Base-by-base conservation (phyloP, 108 stramenopile species). In the Cyclotella baltica region DNA sequence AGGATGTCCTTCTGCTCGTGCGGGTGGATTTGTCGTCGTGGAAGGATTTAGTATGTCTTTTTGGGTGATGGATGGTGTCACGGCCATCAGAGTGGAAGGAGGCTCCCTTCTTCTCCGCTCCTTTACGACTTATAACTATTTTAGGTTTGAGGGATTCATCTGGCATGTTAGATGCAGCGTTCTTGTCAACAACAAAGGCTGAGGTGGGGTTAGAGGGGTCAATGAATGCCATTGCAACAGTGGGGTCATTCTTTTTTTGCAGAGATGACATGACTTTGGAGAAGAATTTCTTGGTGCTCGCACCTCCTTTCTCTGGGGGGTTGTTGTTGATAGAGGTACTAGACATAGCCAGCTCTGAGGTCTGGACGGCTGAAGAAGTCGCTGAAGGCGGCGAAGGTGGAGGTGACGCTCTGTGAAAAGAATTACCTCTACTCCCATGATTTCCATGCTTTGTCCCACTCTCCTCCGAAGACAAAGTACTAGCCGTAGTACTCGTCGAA, bases 231-330 rank as follows among this genome's bases (percentile, higher is more conserved):
- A 69, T 55, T 53, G 58, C 23, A 27, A 47, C 73, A 61, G 57
- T 73, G 15, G 73, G 58, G 59, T 59, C 67, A 10, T 57, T 61
- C 38, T 73, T 72, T 37, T 57, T 58, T 9, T 67, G 51, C 22
- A 81, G 62, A 43, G 59, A 56, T 64, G 66, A 68, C 33, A 81
- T 70, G 35, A 81, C 61, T 75, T 74, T 81, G 29, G 73, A 28
- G 55, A 81, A 81, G 20, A 81, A 75, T 47, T 63, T 70, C 51
- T 69, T 73, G 59, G 43, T 52, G 65, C 35, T 30, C 38, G 29
- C 22, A 4, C 46, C 43, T 25, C 62, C 22, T 4, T 69, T 53
- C 23, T 40, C 66, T 36, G 6, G 38, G 29, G 29, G 36, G 43
- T 22, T n/a, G 48, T 46, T 72, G 40, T 38, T 43, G 74, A 25